Evolutionary conservation across 305 asterid species (phyloP).

Genomic region (Ruellia speciosa): DNA sequence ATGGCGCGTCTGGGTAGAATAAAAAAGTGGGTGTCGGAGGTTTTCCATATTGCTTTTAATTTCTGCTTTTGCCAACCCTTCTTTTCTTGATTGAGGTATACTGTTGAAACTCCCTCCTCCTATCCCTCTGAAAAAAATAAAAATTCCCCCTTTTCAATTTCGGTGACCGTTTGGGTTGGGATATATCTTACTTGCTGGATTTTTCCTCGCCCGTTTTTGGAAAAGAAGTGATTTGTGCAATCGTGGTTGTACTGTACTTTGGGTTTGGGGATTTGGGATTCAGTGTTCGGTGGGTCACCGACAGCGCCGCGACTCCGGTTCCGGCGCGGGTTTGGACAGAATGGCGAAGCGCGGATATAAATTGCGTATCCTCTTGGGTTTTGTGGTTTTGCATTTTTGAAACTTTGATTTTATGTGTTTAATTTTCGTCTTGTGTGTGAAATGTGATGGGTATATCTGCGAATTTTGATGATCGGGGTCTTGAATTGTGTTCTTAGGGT

Average conservation of each 20-base stretch:
- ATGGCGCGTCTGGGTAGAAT: not conserved
- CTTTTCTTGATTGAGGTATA: not conserved
- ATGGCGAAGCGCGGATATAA: constrained; percentile 95
- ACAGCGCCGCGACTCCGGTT: constrained; percentile 25
- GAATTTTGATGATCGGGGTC: not conserved
- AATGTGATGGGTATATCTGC: constrained; percentile 12
- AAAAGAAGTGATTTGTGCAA: not conserved
- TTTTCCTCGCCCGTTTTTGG: not conserved
- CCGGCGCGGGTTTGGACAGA: constrained; percentile 15
- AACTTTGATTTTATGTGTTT: not conserved
- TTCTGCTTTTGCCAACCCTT: not conserved
- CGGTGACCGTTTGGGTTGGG: not conserved
- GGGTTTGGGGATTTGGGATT: not conserved
- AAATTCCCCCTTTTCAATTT: not conserved
- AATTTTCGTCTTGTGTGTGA: not conserved
- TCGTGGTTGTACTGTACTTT: not conserved
- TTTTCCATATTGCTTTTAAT: not conserved
- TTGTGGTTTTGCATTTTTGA: constrained; percentile 7
- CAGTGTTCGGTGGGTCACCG: constrained; percentile 19
- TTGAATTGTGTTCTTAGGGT: not conserved
- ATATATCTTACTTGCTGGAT: not conserved
- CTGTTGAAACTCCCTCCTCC: not conserved
- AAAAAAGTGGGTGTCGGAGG: not conserved
- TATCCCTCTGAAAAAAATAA: not conserved
- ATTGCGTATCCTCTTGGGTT: constrained; percentile 75